Conservation (phyloP, 192 early-diverging fungal species). For the Coemansia biformis region DNA sequence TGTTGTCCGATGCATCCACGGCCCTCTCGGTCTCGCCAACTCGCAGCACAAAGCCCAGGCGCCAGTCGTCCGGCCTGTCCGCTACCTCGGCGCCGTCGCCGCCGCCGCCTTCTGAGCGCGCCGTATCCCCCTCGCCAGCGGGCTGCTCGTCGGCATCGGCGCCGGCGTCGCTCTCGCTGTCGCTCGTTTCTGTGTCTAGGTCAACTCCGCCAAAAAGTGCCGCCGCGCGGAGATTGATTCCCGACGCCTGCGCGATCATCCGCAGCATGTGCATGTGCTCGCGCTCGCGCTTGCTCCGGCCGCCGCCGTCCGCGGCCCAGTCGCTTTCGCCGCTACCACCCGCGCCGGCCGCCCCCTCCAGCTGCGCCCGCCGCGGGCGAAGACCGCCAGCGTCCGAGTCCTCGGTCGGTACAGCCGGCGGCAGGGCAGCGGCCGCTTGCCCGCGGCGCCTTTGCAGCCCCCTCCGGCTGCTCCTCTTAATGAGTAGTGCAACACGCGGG, state of each 20-base stretch:
- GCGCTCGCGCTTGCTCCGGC: conserved; percentile 1
- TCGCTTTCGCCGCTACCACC: background rate
- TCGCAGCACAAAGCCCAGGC: conserved; percentile 13
- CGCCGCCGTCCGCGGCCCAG: too few relatives aligned
- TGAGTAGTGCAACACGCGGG: conserved; percentile 50
- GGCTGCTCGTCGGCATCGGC: background rate
- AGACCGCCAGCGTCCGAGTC: background rate
- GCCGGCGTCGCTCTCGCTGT: conserved; percentile 2
- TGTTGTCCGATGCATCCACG: conserved; percentile 18
- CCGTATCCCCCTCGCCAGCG: background rate
- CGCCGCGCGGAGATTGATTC: conserved; percentile 25
- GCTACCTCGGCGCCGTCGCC: background rate
- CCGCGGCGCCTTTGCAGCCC: background rate
- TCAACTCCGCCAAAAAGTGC: conserved; percentile 23
- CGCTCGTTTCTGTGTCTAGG: conserved; percentile 8
- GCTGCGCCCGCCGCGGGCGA: conserved; percentile 12
- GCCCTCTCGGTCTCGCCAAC: conserved; percentile 10
- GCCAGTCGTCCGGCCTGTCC: conserved; percentile 10
- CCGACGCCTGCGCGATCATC: conserved; percentile 36
- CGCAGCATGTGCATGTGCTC: conserved; percentile 32
- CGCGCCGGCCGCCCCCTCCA: conserved; percentile 1
- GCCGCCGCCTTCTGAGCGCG: background rate
- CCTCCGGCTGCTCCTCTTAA: background rate
- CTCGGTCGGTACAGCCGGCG: background rate
- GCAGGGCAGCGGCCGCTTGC: too few relatives aligned